Evolutionary conservation across 1,284 basidiomycete genomes (phyloP).

Genomic region (Neonothopanus nambi): DNA sequence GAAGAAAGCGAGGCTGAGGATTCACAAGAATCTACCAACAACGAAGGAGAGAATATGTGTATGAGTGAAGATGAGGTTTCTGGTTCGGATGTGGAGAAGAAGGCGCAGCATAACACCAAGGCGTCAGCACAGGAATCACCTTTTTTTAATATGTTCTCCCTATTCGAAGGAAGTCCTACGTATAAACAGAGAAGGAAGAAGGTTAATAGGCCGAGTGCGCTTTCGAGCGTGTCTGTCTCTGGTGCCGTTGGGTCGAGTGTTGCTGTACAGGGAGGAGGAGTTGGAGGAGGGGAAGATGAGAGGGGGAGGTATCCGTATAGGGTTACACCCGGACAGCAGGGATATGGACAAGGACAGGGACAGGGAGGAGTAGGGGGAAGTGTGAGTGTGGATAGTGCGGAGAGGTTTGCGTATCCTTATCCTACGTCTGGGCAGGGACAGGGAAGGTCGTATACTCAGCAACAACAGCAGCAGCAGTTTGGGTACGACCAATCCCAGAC

Average conservation of each 20-base stretch:
- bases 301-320: background rate
- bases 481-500: no score
- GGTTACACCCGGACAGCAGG: no score
- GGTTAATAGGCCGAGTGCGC: conserved; percentile 33
- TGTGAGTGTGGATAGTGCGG: no score
- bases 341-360: no score
- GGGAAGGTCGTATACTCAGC: no score
- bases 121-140: conserved; percentile 38
- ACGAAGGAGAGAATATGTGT: conserved; percentile 10
- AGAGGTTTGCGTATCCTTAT: no score
- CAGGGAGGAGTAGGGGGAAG: no score
- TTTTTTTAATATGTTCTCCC: conserved; percentile 69
- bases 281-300: background rate
- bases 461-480: no score
- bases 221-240: no score
- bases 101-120: conserved; percentile 12
- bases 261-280: conserved; percentile 19
- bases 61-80: conserved; percentile 27
- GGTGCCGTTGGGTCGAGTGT: conserved; percentile 19
- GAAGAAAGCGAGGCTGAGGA: conserved; percentile 21
- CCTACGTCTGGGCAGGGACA: no score
- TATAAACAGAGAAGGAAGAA: conserved; percentile 90
- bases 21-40: conserved; percentile 23
- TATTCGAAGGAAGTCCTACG: conserved; percentile 78
- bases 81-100: conserved; percentile 19